Evolutionary conservation across 1,139 yeast species (phyloP).

Genomic region (Sugiyamaella sp.): DNA sequence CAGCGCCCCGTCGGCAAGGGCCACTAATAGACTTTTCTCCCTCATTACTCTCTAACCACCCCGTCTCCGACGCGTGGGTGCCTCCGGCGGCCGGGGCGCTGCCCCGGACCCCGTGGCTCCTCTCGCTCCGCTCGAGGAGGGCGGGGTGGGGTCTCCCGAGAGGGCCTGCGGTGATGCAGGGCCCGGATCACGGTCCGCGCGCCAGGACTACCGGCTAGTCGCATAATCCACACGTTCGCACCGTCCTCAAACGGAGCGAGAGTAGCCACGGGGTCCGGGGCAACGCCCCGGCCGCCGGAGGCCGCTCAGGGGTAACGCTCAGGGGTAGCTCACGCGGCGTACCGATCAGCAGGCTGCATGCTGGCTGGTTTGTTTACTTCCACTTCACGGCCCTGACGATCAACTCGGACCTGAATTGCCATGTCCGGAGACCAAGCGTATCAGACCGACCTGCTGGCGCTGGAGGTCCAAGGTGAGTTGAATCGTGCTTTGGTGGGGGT

Average conservation of each 20-base stretch:
- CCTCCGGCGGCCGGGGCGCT: neutral
- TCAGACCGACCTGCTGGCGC: constrained; percentile 9
- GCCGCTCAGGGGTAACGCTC: neutral
- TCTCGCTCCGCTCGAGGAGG: neutral
- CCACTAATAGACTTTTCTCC: constrained; percentile 30
- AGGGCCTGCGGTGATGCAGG: neutral
- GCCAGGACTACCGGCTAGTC: neutral
- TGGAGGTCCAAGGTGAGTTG: constrained; percentile 12
- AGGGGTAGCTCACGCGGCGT: neutral
- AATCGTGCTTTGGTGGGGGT: neutral
- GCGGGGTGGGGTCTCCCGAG: no score
- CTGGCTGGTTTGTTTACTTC: constrained; percentile 10
- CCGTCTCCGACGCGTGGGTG: neutral
- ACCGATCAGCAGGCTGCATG: neutral
- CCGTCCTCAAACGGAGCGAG: no score
- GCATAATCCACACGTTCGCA: no score
- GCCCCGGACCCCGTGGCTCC: neutral
- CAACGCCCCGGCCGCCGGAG: no score
- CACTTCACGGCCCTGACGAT: neutral
- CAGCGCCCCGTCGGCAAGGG: constrained; percentile 54
- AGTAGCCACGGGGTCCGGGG: neutral
- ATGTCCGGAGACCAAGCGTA: constrained; percentile 3
- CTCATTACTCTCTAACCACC: no score
- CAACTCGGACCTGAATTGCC: neutral
- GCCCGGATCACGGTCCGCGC: neutral